Percentiles rank a stretch among this genome's conserved stretches.
These are phyloP conservation scores for Aureobasidium sp. DNA, from an alignment of 2,329 filamentous ascomycete genomes.

Conservation along the genomic window DNA sequence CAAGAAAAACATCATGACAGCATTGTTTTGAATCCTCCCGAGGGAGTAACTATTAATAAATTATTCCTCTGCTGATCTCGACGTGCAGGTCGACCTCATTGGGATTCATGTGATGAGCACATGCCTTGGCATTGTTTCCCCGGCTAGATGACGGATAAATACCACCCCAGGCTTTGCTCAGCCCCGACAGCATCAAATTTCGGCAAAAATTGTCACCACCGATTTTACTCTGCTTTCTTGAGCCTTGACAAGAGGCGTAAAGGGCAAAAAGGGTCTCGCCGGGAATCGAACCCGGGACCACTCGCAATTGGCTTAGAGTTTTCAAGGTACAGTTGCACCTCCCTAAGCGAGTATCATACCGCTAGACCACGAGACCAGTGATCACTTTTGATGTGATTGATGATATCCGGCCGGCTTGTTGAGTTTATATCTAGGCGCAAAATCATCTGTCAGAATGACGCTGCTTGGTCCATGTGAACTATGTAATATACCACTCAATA, in stretches of 20 bases:
- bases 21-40: background rate
- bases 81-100: background rate
- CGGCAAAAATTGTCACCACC: background rate
- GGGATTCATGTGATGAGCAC: background rate
- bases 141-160: background rate
- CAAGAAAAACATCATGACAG: background rate
- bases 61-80: background rate
- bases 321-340: background rate
- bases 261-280: conserved; percentile 4
- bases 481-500: too few species aligned
- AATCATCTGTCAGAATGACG: background rate
- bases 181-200: background rate
- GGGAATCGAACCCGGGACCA: conserved; percentile 17
- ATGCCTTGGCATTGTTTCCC: background rate
- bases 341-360: conserved; percentile 19
- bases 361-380: conserved; percentile 17
- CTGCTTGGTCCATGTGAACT: too few species aligned
- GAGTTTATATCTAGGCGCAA: background rate
- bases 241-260: background rate
- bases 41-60: background rate
- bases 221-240: background rate
- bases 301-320: conserved; percentile 15
- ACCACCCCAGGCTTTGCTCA: background rate
- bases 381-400: background rate
- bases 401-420: background rate